Percentiles rank a stretch among this genome's conserved stretches.
Conservation (phyloP, 352 stramenopile genomes). For the Aphanomyces stellatus region DNA sequence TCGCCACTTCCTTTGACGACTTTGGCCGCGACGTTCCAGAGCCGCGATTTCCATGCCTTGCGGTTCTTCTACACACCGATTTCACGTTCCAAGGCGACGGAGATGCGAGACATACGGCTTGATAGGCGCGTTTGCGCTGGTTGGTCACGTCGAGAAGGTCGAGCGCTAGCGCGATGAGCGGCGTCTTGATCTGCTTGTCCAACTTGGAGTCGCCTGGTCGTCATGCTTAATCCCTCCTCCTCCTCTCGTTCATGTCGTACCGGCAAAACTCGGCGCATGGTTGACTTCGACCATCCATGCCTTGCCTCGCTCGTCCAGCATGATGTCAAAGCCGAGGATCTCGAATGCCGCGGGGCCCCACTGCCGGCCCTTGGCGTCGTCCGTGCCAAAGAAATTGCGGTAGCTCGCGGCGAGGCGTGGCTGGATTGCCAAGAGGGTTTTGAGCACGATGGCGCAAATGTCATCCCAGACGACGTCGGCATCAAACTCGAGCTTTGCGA, state of each 20-base stretch:
- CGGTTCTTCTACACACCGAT: constrained; percentile 15
- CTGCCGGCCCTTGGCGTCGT: constrained; percentile 18
- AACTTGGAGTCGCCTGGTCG: constrained; percentile 31
- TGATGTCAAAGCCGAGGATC: constrained; percentile 40
- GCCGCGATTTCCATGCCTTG: constrained; percentile 27
- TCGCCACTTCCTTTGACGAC: constrained; percentile 1
- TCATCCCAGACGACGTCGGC: constrained; percentile 30
- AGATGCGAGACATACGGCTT: neutral
- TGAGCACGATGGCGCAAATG: constrained; percentile 36
- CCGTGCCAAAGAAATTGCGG: constrained; percentile 32
- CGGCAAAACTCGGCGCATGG: constrained; percentile 38
- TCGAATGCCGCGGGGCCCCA: constrained; percentile 39
- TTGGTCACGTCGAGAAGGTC: constrained; percentile 34
- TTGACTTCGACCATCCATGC: constrained; percentile 43
- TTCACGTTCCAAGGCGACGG: neutral
- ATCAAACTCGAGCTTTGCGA: constrained; percentile 22
- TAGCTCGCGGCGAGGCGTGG: constrained; percentile 34
- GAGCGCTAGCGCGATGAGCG: constrained; percentile 34
- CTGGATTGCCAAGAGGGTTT: constrained; percentile 36
- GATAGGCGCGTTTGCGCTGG: constrained; percentile 28
- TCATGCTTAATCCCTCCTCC: no score
- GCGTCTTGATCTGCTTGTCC: constrained; percentile 67
- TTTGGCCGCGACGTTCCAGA: constrained; percentile 24
- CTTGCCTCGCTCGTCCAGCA: constrained; percentile 32
- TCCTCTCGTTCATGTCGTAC: no score